Base-by-base conservation (phyloP, 192 early-diverging fungal genomes). In the Mortierella alpina region DNA sequence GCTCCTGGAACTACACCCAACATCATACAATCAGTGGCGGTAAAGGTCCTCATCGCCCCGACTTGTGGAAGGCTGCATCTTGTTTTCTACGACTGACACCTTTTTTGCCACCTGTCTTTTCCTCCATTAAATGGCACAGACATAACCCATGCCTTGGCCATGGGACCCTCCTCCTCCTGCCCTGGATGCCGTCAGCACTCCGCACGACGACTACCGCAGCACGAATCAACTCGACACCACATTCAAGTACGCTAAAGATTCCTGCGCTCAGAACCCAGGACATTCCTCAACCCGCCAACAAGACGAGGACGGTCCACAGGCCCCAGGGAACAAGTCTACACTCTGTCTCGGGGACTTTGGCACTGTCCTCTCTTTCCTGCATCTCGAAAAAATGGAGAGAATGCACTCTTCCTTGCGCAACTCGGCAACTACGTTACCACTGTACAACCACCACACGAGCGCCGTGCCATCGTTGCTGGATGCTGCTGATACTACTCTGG, bases 141-240 rank as follows among this genome's bases (percentile, higher is more conserved):
- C 17, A 47, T 31, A 45, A 20, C 39, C 1, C 47, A 71, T 71
- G 69, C n/a, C 60, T 14, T 53, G 56, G 60, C 69, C 69, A 71
- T 71, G 69, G 69, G 69, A 71, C 2, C 69, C 69, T 8, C 69
- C 69, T 12, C 67, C 67, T 59, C 31, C 31, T 31, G 31, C 31
- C 31, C 1, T 31, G 31, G 31, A 31, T 31, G 31, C 31, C 58
- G 17, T 17, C 57, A 14, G 41, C 31, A 59, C 13, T 59, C 5
- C 31, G 9, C 58, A 59, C 7, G 13, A 23, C 20, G 3, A 39
- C 58, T 10, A 15, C 15, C 2, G 23, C 58, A 15, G n/a, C 57
- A 12, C 1, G 13, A 39, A 23, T 1, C 57, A 41, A 58, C 56
- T 31, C 31, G 11, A 58, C 56, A 59, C 4, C 6, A 18, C 10